Percentiles rank a stretch among this genome's conserved stretches.
phyloP scores from a whole-genome alignment of 2,329 filamentous ascomycete species.

The Xylaria hypoxylon region DNA sequence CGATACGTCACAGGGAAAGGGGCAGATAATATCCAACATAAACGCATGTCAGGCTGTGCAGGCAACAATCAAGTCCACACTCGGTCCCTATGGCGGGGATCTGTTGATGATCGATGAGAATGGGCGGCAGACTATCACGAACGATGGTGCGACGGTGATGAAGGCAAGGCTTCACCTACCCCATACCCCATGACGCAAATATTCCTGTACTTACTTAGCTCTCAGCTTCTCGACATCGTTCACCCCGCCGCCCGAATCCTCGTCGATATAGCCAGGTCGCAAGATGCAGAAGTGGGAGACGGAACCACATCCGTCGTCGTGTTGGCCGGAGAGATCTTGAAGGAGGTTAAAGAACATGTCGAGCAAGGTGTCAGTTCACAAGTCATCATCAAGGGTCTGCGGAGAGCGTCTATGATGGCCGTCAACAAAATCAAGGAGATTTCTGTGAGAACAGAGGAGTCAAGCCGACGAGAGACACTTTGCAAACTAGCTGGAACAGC shows the following conservation, averaged over 20 bases:
- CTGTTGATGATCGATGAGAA: constrained; percentile 95
- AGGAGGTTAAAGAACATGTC: constrained; percentile 95
- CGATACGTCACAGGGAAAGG: constrained; percentile 96
- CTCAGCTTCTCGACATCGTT: constrained; percentile 93
- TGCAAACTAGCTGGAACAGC: constrained; percentile 91
- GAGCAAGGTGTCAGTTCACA: constrained; percentile 98
- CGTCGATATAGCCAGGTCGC: constrained; percentile 96
- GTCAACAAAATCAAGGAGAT: constrained; percentile 99
- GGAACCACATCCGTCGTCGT: constrained; percentile 98
- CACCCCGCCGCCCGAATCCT: constrained; percentile 97
- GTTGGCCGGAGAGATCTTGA: constrained; percentile 95
- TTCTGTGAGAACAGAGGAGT: constrained; percentile 84
- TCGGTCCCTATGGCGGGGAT: constrained; percentile 97
- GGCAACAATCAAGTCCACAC: constrained; percentile 92
- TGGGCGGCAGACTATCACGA: constrained; percentile 96
- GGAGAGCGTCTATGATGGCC: constrained; percentile 87
- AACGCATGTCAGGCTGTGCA: constrained; percentile 98
- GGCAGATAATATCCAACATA: constrained; percentile 97
- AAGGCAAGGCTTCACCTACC: constrained; percentile 70
- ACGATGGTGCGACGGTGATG: constrained; percentile 99
- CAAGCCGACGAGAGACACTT: constrained; percentile 87
- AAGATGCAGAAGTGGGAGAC: constrained; percentile 98
- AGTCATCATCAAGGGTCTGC: constrained; percentile 95
- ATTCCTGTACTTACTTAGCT: constrained; percentile 24
- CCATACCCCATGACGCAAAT: constrained; percentile 15